Conservation (phyloP, 2,329 filamentous ascomycete genomes). For the Fusarium heterosporum region DNA sequence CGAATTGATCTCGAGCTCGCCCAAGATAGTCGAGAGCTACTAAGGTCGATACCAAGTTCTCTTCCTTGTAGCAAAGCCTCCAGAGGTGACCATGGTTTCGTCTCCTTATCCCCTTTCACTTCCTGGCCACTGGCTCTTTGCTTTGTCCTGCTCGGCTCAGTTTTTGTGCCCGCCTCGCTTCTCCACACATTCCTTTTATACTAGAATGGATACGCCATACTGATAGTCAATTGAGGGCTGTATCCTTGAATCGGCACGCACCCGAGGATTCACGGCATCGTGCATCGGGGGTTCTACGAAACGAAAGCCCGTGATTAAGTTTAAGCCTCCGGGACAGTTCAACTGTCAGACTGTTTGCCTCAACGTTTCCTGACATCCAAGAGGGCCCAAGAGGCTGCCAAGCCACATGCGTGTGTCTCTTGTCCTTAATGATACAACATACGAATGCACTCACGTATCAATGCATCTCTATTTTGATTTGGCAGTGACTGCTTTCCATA, state of each 20-base stretch:
- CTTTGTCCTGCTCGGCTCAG: conserved; percentile 11
- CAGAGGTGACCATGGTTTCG: conserved; percentile 4
- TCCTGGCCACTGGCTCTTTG: background rate
- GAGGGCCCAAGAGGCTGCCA: conserved; percentile 7
- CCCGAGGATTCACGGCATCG: conserved; percentile 22
- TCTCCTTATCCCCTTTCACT: background rate
- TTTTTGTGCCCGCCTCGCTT: conserved; percentile 15
- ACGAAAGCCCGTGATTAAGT: background rate
- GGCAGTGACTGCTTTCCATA: background rate
- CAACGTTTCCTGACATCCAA: background rate
- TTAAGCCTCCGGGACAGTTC: background rate
- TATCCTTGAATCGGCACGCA: conserved; percentile 22
- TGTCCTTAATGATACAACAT: background rate
- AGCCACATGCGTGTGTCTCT: conserved; percentile 1
- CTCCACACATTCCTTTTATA: conserved; percentile 20
- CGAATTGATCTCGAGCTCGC: background rate
- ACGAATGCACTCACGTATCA: background rate
- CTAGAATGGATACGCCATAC: conserved; percentile 2
- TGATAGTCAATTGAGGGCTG: background rate
- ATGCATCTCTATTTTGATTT: background rate
- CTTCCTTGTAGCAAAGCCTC: conserved; percentile 6
- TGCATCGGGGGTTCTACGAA: conserved; percentile 9
- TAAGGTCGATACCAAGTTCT: background rate
- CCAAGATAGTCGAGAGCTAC: background rate
- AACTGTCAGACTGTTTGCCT: background rate